Evolutionary conservation across 345 rosid genomes (phyloP).

Genomic region (Corymbia maculata): DNA sequence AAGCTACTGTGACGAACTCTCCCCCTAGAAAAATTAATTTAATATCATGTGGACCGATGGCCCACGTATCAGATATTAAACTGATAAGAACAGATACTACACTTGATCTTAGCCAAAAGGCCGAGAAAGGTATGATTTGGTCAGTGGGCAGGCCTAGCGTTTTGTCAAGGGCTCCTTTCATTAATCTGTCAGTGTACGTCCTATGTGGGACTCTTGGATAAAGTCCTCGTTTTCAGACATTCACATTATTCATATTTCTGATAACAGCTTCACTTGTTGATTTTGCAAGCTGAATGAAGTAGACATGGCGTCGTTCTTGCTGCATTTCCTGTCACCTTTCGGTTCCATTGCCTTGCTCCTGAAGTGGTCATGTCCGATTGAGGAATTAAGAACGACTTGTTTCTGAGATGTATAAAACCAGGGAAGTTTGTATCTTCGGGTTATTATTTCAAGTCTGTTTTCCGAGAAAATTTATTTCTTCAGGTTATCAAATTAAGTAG

Average conservation of each 20-base stretch:
- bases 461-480: background rate
- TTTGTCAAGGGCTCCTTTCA: background rate
- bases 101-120: slow-evolving; percentile 67
- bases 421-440: background rate
- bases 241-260: background rate
- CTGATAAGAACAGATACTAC: slow-evolving; percentile 59
- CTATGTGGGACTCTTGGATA: background rate
- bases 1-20: background rate
- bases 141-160: background rate
- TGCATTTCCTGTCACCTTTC: background rate
- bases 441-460: background rate
- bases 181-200: background rate
- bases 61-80: slow-evolving; percentile 48
- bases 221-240: background rate
- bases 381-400: background rate
- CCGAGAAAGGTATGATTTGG: slow-evolving; percentile 47
- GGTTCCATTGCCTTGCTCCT: background rate
- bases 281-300: background rate
- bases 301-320: background rate
- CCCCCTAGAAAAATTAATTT: slow-evolving; percentile 19
- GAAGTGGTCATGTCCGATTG: background rate
- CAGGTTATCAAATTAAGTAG: background rate
- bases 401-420: background rate
- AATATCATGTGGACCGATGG: slow-evolving; percentile 28
- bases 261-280: background rate